Evolutionary conservation across 108 stramenopile genomes (phyloP), one percentile per base, ranked within the genome.

Genomic region (Pseudonitzschia delicatissima): DNA sequence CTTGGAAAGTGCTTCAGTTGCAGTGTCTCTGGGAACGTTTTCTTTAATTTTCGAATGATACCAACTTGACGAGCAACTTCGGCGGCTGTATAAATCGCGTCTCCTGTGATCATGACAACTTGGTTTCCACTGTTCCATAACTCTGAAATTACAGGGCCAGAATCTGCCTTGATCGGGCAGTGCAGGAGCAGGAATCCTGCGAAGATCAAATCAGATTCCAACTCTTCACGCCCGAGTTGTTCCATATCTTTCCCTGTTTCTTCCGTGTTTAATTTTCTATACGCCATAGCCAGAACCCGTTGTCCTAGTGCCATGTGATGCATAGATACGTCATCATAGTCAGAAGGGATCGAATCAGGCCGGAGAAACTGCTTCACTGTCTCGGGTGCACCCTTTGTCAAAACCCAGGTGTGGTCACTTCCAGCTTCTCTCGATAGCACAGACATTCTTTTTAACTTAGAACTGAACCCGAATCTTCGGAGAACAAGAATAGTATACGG

Each of bases 311-410:
- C 34, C 97, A 97, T 96, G 68, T 97, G 96, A 53, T 77, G 40
- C 70, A 57, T 66, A 59, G 78, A 93, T 3, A 87, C 55, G 33
- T 92, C 74, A 26, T 87, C 86, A 65, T 92, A 99, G 45, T 86
- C 67, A 21, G 37, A 9, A 0, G 97, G 96, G 32, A 89, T 77
- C 21, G 75, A 69, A 28, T 68, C 53, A 27, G 82, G 75, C 33
- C 83, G 68, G 0, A 97, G 64, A 63, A 97, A 72, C 0, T 60
- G 45, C 45, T 84, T 81, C 20, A 99, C 58, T 1, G 80, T 84
- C 67, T 99, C 98, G 25, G 98, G 98, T 27, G 97, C 97, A 33
- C 98, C 98, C 77, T 99, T 99, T 32, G 80, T 78, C 47, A 97
- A 62, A 20, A 72, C 82, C 74, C 77, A 89, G 15, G 62, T 57